Conservation (phyloP, 306 rosid genomes). For the Alnus rubra region DNA sequence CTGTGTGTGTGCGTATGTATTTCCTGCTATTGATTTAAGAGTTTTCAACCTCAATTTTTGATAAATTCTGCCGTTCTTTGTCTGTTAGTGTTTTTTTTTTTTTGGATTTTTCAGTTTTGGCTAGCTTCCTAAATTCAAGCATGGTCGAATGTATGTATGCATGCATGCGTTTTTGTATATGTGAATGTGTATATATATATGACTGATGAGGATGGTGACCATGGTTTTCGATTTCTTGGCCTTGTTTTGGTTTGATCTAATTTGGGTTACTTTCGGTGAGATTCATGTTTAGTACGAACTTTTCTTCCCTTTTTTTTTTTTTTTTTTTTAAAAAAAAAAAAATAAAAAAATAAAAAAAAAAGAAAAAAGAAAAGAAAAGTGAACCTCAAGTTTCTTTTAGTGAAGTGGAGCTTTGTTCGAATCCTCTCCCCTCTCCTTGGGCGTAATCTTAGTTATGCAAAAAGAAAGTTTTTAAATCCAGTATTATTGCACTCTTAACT, state of each 20-base stretch:
- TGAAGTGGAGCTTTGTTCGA: too few relatives aligned
- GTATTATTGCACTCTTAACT: too few relatives aligned
- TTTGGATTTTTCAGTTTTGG: background rate
- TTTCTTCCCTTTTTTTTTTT: background rate
- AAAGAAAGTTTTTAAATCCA: too few relatives aligned
- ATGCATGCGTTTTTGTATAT: background rate
- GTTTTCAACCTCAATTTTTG: background rate
- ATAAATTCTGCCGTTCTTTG: background rate
- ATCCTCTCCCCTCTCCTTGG: too few relatives aligned
- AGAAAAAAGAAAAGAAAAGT: too few relatives aligned
- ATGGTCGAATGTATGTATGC: background rate
- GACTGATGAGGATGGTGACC: background rate
- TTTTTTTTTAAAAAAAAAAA: background rate
- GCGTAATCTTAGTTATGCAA: too few relatives aligned
- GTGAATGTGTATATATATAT: background rate
- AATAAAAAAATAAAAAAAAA: background rate
- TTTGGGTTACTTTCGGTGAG: background rate
- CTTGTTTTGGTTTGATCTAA: background rate
- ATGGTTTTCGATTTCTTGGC: background rate
- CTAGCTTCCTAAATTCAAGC: background rate
- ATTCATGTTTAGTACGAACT: background rate
- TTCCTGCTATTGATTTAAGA: background rate
- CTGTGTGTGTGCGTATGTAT: background rate
- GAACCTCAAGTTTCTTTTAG: too few relatives aligned
- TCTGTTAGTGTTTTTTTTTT: background rate